Conservation (phyloP, 2,329 filamentous ascomycete genomes). For the Diplodia scrobiculata region DNA sequence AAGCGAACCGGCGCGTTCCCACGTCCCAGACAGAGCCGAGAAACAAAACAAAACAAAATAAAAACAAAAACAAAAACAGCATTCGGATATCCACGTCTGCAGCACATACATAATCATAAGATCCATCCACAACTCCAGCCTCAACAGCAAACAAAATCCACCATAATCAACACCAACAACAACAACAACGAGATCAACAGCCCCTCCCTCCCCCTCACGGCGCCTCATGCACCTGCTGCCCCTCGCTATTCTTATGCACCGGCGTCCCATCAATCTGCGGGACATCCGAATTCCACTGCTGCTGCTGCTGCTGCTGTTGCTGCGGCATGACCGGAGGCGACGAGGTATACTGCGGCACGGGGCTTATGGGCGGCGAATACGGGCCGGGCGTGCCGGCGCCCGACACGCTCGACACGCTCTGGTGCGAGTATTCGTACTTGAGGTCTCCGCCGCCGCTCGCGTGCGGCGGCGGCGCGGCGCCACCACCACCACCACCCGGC, state of each 20-base stretch:
- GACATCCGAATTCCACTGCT: neutral
- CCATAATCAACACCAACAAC: too few relatives aligned
- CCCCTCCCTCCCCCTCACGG: neutral
- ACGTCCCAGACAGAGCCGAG: too few relatives aligned
- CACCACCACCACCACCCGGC: neutral
- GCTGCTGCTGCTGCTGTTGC: neutral
- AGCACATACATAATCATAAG: too few relatives aligned
- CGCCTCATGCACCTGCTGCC: slow-evolving; percentile 12
- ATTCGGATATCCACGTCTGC: too few relatives aligned
- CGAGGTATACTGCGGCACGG: slow-evolving; percentile 3
- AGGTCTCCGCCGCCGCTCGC: neutral
- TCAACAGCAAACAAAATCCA: too few relatives aligned
- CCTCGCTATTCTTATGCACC: slow-evolving; percentile 16
- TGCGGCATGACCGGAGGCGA: neutral
- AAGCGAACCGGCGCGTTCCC: too few relatives aligned
- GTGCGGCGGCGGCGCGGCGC: too few relatives aligned
- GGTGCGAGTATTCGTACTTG: slow-evolving; percentile 14
- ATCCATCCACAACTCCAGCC: too few relatives aligned
- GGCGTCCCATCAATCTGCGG: slow-evolving; percentile 24
- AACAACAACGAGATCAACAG: too few relatives aligned
- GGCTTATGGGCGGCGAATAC: slow-evolving; percentile 10
- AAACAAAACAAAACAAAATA: too few relatives aligned
- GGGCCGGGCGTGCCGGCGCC: neutral
- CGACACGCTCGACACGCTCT: neutral
- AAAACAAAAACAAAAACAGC: too few relatives aligned